Percentiles rank a stretch among this genome's conserved stretches.
Evolutionary conservation across 352 stramenopile genomes (phyloP).

Genomic region (Ophiocytium majus): DNA sequence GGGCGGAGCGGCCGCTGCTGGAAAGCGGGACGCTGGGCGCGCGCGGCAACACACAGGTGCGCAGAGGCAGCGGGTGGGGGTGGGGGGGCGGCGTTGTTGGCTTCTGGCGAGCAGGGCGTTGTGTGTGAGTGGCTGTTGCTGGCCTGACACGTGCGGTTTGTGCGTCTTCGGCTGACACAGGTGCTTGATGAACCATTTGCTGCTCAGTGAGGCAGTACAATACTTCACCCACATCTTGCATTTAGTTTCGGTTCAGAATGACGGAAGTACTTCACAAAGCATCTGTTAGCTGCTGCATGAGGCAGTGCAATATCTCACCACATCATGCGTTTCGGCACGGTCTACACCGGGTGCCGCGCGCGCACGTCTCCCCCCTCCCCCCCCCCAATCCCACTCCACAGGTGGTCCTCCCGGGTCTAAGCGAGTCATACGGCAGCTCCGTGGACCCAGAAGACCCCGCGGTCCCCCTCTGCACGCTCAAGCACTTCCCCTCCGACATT

Average conservation of each 20-base stretch:
- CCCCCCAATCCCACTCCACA: background rate
- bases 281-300: no score
- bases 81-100: background rate
- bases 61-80: background rate
- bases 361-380: background rate
- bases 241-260: no score
- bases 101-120: background rate
- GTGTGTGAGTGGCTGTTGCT: no score
- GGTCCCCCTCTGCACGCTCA: conserved; percentile 91
- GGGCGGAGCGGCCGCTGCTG: conserved; percentile 89
- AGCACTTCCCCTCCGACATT: conserved; percentile 91
- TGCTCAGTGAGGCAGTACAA: no score
- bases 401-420: conserved; percentile 63
- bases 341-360: no score
- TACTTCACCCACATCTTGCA: no score
- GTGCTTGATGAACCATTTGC: no score
- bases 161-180: no score
- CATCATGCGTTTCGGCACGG: background rate
- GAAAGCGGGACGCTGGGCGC: conserved; percentile 96
- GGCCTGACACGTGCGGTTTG: no score
- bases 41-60: conserved; percentile 92
- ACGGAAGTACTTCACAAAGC: no score
- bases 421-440: conserved; percentile 91
- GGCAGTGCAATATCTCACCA: no score
- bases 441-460: conserved; percentile 91